Conservation (phyloP, 306 rosid genomes). For the Casuarina cunninghamiana region DNA sequence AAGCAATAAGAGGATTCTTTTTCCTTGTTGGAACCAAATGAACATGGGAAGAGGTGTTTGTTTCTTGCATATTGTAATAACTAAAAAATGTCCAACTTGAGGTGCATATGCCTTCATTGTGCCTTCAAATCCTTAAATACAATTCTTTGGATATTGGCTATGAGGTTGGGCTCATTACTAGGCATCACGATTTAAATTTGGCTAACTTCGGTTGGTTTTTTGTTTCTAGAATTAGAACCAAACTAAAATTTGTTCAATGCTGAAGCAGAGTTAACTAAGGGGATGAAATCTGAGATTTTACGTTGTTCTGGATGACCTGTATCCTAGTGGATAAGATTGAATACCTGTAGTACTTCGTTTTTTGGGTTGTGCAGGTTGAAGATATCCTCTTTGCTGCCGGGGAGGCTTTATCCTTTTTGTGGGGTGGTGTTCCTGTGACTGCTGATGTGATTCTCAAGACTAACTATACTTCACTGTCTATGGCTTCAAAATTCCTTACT, state of each 20-base stretch:
- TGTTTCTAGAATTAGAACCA: not conserved
- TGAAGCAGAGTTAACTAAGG: not conserved
- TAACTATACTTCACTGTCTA: slow-evolving; percentile 79
- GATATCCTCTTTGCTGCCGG: slow-evolving; percentile 96
- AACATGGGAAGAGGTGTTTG: not conserved
- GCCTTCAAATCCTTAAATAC: not conserved
- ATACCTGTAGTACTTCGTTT: slow-evolving; percentile 22
- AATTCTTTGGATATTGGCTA: not conserved
- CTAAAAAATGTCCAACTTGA: not conserved
- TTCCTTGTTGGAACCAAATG: not conserved
- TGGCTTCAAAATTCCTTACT: slow-evolving; percentile 89
- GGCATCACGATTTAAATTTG: not conserved
- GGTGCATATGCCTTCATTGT: not conserved
- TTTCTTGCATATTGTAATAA: not conserved
- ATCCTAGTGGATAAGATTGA: not conserved
- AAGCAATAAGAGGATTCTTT: not conserved
- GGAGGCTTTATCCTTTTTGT: slow-evolving; percentile 90
- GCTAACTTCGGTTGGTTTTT: not conserved
- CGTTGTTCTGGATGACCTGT: not conserved
- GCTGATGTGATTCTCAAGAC: slow-evolving; percentile 91
- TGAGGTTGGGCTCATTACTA: not conserved
- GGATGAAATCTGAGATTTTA: not conserved
- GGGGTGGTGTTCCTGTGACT: slow-evolving; percentile 95
- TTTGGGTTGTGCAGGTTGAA: slow-evolving; percentile 67
- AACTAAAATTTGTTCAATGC: not conserved